Evolutionary conservation across 164 flowering plant species (phyloP), one percentile per base, ranked within the genome.

Genomic region (Brasenia schreberi): DNA sequence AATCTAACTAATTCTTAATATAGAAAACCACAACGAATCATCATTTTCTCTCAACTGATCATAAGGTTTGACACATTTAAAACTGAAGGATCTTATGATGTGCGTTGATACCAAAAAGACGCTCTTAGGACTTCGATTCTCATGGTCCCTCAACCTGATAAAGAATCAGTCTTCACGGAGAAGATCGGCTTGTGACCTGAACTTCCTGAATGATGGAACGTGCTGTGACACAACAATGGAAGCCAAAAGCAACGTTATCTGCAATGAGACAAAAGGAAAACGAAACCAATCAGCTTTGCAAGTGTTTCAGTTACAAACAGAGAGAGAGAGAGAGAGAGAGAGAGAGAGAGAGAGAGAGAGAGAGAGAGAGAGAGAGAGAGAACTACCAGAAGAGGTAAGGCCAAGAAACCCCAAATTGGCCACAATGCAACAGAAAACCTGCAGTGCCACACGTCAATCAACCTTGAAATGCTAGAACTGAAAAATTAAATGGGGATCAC

Each of bases 351-450:
- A 27, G 12, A 18, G 64, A 11, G 62, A 5, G 42, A 63, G 39
- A 62, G 66, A 62, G 59, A n/a, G n/a, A n/a, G n/a, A n/a, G 27
- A 23, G 27, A 33, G 4, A 33, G 4, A 33, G 39, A 33, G 42
- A 63, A 9, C 39, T 87, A 92, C 98, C 88, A 92, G 79, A 74
- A 92, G 88, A 74, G 95, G 98, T 45, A 92, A 81, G 65, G 93
- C 82, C 81, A 92, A 75, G 81, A 89, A 83, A 73, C 90, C 77
- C 98, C 98, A 92, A 43, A 92, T 84, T 61, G 98, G 96, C 98
- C 98, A 92, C 74, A 92, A 68, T 66, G 98, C 91, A 78, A 81
- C 81, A 39, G 84, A 76, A 64, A 89, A 81, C 81, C 98, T 92
- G 85, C 67, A 76, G 3, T 33, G 39, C 39, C 39, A 33, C 39